Conservation (phyloP, 129 eudicot species). For the Lactuca sativa region DNA sequence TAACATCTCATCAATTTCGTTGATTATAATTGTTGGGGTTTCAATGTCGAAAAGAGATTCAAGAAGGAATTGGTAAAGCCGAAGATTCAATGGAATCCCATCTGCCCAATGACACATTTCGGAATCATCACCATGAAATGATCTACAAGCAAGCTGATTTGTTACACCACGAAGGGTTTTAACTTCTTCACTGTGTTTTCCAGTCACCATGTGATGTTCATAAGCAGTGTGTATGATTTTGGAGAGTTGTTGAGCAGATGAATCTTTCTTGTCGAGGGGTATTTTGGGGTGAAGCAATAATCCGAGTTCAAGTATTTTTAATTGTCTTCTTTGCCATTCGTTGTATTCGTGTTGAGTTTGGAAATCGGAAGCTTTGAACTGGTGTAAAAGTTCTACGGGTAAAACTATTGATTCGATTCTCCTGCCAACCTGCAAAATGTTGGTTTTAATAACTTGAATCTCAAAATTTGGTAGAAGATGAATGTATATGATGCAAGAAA, state of each 20-base stretch:
- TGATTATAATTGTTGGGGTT: slow-evolving; percentile 61
- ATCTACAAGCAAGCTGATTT: slow-evolving; percentile 61
- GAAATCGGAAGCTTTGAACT: slow-evolving; percentile 65
- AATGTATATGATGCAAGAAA: not conserved
- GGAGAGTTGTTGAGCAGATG: slow-evolving; percentile 50
- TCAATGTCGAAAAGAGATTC: slow-evolving; percentile 82
- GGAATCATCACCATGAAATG: slow-evolving; percentile 52
- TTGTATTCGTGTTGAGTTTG: slow-evolving; percentile 56
- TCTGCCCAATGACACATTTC: slow-evolving; percentile 89
- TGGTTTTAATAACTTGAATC: too few relatives aligned
- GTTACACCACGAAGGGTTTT: slow-evolving; percentile 45
- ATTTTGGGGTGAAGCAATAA: slow-evolving; percentile 62
- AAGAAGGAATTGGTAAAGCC: slow-evolving; percentile 60
- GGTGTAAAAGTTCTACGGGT: slow-evolving; percentile 77
- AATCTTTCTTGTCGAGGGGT: slow-evolving; percentile 52
- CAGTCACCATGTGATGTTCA: slow-evolving; percentile 56
- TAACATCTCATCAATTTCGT: slow-evolving; percentile 78
- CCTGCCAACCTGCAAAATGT: slow-evolving; percentile 68
- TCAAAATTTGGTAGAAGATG: not conserved
- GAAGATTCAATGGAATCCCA: slow-evolving; percentile 73
- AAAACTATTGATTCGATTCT: slow-evolving; percentile 68
- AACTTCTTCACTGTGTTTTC: slow-evolving; percentile 61
- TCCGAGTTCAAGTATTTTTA: slow-evolving; percentile 78
- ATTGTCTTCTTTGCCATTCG: slow-evolving; percentile 65
- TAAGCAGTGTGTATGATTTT: slow-evolving; percentile 50